Conservation (phyloP, 2,329 filamentous ascomycete genomes). For the Xylariaceae sp. region DNA sequence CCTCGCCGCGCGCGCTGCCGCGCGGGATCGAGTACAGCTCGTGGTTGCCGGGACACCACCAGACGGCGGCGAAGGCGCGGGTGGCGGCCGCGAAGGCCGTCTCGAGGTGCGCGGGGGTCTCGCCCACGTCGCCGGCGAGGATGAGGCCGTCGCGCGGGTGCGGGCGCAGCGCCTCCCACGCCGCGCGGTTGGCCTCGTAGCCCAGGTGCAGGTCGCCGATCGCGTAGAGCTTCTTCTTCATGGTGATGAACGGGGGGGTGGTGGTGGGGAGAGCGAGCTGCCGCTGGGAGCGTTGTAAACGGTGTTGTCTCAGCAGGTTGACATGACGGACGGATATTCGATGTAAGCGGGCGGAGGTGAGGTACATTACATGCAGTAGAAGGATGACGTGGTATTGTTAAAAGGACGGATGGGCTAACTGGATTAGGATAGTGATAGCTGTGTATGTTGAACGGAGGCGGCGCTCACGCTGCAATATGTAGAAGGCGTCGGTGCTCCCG, state of each 20-base stretch:
- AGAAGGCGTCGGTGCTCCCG: too few species aligned
- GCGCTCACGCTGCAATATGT: too few species aligned
- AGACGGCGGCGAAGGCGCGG: conserved; percentile 44
- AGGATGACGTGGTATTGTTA: too few species aligned
- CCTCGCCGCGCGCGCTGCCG: conserved; percentile 46
- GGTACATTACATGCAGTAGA: too few species aligned
- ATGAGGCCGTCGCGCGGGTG: conserved; percentile 43
- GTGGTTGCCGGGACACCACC: conserved; percentile 61
- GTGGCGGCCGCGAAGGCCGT: conserved; percentile 38
- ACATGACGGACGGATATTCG: too few species aligned
- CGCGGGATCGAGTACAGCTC: conserved; percentile 56
- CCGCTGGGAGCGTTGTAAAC: too few species aligned
- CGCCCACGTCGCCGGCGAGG: conserved; percentile 42
- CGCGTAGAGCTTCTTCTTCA: conserved; percentile 39
- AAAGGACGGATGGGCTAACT: too few species aligned
- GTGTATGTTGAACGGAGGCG: too few species aligned
- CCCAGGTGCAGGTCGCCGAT: conserved; percentile 43
- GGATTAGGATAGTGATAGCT: too few species aligned
- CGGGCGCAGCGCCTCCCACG: conserved; percentile 33
- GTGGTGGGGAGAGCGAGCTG: too few species aligned
- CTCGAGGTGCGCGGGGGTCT: conserved; percentile 40
- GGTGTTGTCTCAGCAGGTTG: too few species aligned
- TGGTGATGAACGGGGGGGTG: background rate
- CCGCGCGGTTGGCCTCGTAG: conserved; percentile 38
- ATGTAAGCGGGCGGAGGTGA: too few species aligned